A percentile compares a stretch with the other conserved stretches of the same genome.
phyloP scores from a whole-genome alignment of 2,329 filamentous ascomycete species.

The Aspergillus oerlinghausenensis region DNA sequence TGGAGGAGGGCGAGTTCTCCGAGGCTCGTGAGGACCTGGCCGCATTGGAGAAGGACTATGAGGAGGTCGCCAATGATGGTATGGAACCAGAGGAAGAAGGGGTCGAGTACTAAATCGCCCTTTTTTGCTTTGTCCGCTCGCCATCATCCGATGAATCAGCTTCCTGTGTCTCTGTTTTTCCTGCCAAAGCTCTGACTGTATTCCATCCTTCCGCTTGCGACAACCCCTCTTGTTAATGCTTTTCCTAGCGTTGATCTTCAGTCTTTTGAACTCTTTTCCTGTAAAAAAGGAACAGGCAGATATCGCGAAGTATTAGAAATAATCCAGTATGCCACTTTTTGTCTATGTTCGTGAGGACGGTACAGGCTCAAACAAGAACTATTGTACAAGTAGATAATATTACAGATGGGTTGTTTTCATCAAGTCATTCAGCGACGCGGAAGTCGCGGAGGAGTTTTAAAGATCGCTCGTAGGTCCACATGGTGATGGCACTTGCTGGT shows the following conservation, averaged over 20 bases:
- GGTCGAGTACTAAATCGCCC: constrained; percentile 29
- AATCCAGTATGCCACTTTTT: not conserved
- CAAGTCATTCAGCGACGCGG: constrained; percentile 19
- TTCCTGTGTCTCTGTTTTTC: constrained; percentile 14
- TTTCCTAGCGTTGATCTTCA: constrained; percentile 13
- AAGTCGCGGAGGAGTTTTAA: constrained; percentile 55
- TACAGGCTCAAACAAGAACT: not conserved
- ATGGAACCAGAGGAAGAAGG: constrained; percentile 58
- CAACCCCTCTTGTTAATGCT: constrained; percentile 21
- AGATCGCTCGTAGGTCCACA: constrained; percentile 87
- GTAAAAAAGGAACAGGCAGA: not conserved
- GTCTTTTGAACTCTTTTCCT: not conserved
- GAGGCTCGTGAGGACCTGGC: constrained; percentile 83
- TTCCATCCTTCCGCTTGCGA: constrained; percentile 16
- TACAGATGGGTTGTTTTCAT: not conserved
- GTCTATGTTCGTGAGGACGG: not conserved
- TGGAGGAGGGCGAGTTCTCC: constrained; percentile 88
- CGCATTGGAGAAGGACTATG: constrained; percentile 80
- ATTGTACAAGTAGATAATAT: not conserved
- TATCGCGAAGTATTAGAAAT: not conserved
- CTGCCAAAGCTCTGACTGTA: constrained; percentile 9
- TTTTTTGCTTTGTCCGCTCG: not conserved
- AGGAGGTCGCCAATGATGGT: constrained; percentile 72
- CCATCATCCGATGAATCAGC: constrained; percentile 10
- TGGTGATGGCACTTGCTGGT: constrained; percentile 84